Conservation (phyloP, 163 green algal genomes). For the Volvox carteri region DNA sequence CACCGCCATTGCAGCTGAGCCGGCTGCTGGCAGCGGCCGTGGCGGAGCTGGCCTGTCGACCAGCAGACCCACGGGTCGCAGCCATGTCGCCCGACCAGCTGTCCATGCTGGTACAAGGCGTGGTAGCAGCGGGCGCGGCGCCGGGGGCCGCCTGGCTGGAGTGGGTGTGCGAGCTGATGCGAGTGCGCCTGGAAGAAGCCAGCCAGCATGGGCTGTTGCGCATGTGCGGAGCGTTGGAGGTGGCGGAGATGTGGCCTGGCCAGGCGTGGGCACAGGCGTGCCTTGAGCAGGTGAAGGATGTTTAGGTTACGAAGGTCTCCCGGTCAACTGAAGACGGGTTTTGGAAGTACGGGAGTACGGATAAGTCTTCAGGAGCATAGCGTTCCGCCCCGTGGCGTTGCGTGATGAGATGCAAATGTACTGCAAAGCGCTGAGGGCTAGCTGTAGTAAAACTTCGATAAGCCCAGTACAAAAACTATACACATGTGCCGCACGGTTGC, state of each 20-base stretch:
- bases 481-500: no score
- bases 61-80: conserved; percentile 15
- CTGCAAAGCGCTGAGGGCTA: no score
- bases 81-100: conserved; percentile 49
- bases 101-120: conserved; percentile 36
- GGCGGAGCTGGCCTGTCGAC: conserved; percentile 33
- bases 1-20: neutral
- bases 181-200: neutral
- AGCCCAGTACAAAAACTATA: no score
- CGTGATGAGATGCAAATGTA: neutral
- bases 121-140: conserved; percentile 21
- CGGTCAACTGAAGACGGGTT: no score
- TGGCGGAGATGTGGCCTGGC: conserved; percentile 25
- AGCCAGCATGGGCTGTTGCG: conserved; percentile 24
- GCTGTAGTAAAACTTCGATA: no score
- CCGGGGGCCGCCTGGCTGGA: conserved; percentile 16
- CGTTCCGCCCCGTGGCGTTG: neutral
- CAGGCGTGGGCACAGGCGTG: conserved; percentile 1
- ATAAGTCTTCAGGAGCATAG: no score
- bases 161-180: conserved; percentile 2
- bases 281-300: conserved; percentile 22
- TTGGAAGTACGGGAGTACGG: no score
- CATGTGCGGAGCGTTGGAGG: neutral
- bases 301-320: no score
- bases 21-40: conserved; percentile 5